Evolutionary conservation across 495 filamentous ascomycete species (phyloP), one percentile per base, ranked within the genome.

Genomic region (Saxophila tyrrhenica): DNA sequence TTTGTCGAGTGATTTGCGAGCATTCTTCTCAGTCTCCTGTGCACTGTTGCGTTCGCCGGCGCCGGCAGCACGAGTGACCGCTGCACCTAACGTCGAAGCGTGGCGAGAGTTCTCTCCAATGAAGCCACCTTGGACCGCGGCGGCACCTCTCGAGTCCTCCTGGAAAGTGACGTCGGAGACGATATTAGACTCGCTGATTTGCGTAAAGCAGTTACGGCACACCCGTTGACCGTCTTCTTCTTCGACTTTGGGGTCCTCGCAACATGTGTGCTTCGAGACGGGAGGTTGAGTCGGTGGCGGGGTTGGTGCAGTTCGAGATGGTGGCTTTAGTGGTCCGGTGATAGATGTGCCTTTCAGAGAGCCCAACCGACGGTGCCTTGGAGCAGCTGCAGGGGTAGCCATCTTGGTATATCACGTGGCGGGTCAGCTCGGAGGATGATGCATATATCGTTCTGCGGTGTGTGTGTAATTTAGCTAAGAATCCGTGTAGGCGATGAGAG

Each of bases 121-220:
- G 71, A 81, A 90, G 48, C 79, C 86, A 59, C 92, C 92, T 64
- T 95, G 88, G 10, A 95, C 85, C n/a, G 90, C 77, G 25, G 91
- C 89, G 48, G 87, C 90, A 60, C 92, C 92, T 22, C 78, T 78
- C 0, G 83, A 75, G 39, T 76, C 82, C 69, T 96, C 89, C 48
- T 89, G 89, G 62, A 96, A 98, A 3, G 80, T 81, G 49, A 97
- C 78, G 63, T 98, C 92, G 20, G 87, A 78, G 50, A 96, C 89
- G 52, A 97, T 94, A 59, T 94, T 86, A 56, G 80, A 79, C 60
- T 90, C 82, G 55, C 84, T 79, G 57, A 89, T 76, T 52, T 91
- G 79, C 23, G 79, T 80, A 75, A 90, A 90, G 72, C 92, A 98
- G 38, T 76, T 82, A 25, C 77, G 75, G 72, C 92, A 98, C 45